These are phyloP conservation scores for Glycyrrhiza uralensis DNA, from an alignment of 306 rosid species.

Conservation along the genomic window DNA sequence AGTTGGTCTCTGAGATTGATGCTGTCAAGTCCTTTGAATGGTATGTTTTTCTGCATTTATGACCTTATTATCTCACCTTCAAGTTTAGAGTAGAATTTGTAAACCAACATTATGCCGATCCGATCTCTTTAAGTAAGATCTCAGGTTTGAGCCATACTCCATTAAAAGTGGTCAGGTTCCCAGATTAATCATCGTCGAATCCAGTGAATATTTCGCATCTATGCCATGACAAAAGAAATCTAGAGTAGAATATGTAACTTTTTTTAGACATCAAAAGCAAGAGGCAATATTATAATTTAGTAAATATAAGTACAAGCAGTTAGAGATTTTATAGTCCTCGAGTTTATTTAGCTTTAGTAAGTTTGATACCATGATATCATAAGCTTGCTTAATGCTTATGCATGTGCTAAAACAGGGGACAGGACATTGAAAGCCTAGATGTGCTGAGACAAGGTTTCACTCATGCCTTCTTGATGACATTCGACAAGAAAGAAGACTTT, in stretches of 20 bases:
- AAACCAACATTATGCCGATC: no score
- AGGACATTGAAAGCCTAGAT: slow-evolving; percentile 74
- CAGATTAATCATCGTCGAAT: no score
- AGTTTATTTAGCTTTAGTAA: neutral
- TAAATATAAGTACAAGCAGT: neutral
- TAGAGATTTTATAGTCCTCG: neutral
- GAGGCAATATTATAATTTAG: neutral
- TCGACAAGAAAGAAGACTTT: slow-evolving; percentile 71
- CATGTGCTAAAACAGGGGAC: slow-evolving; percentile 53
- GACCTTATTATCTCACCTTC: neutral
- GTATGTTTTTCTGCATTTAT: slow-evolving; percentile 31
- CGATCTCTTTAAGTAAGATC: no score
- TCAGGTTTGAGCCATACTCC: no score
- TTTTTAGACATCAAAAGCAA: neutral
- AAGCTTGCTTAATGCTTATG: neutral
- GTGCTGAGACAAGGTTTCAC: slow-evolving; percentile 83
- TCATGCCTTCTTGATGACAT: slow-evolving; percentile 84
- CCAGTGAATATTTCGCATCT: no score
- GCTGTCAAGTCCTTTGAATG: slow-evolving; percentile 80
- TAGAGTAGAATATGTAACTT: no score
- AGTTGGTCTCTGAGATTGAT: slow-evolving; percentile 68
- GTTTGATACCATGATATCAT: no score
- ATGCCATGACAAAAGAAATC: no score
- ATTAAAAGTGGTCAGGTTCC: no score
- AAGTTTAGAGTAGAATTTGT: neutral